Percentiles rank a stretch among this genome's conserved stretches.
Conservation (phyloP, 2,329 filamentous ascomycete genomes). For the Podosphaera fusca region DNA sequence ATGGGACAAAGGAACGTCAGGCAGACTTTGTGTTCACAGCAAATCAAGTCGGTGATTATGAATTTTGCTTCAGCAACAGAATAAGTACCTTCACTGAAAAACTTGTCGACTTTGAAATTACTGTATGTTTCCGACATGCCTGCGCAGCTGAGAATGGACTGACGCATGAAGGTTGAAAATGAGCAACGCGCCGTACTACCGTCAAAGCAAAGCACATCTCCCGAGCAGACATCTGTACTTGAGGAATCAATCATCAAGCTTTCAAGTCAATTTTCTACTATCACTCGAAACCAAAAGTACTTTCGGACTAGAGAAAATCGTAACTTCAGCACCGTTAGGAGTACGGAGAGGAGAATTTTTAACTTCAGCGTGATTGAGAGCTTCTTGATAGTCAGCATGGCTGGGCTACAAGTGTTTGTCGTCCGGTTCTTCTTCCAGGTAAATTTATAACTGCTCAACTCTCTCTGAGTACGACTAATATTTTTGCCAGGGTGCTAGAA, state of each 20-base stretch:
- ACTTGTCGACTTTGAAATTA: constrained; percentile 92
- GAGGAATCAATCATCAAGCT: constrained; percentile 94
- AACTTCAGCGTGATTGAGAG: constrained; percentile 94
- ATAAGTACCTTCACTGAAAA: constrained; percentile 98
- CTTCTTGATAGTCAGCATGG: constrained; percentile 82
- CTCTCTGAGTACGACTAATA: constrained; percentile 6
- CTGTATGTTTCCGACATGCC: constrained; percentile 30
- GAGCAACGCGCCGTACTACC: constrained; percentile 63
- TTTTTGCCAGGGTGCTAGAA: constrained; percentile 31
- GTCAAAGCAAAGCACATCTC: constrained; percentile 65
- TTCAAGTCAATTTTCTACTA: constrained; percentile 76
- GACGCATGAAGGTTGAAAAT: constrained; percentile 52
- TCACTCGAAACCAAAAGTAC: constrained; percentile 95
- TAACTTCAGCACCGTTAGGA: constrained; percentile 93
- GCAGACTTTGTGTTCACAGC: constrained; percentile 97
- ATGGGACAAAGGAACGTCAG: constrained; percentile 77
- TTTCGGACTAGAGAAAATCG: constrained; percentile 97
- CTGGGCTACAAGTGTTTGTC: constrained; percentile 85
- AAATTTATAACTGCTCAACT: constrained; percentile 4
- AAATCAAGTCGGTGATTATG: constrained; percentile 67
- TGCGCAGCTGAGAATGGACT: not conserved
- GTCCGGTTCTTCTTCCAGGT: constrained; percentile 98
- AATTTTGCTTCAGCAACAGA: constrained; percentile 95
- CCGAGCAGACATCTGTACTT: constrained; percentile 70
- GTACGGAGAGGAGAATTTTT: constrained; percentile 86